These are phyloP conservation scores for Cordyceps militaris DNA, from an alignment of 2,329 filamentous ascomycete genomes.

Conservation along the genomic window DNA sequence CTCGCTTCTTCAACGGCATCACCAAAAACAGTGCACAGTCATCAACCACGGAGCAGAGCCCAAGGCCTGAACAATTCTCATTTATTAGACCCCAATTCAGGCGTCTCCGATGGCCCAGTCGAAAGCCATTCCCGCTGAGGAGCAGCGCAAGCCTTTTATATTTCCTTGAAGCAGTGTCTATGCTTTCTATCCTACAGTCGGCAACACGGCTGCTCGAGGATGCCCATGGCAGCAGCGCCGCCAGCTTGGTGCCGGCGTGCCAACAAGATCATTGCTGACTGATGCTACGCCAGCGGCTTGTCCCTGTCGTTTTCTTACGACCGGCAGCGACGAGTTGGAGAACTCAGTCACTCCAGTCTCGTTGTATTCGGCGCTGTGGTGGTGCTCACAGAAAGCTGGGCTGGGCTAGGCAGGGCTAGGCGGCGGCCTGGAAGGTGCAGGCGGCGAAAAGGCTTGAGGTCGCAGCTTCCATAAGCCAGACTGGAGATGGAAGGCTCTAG, in stretches of 20 bases:
- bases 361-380: too few relatives aligned
- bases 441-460: not conserved
- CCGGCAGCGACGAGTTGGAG: too few relatives aligned
- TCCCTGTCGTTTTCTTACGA: too few relatives aligned
- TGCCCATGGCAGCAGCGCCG: not conserved
- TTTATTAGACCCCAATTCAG: not conserved
- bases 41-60: not conserved
- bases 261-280: not conserved
- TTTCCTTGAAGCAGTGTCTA: too few relatives aligned
- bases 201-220: too few relatives aligned
- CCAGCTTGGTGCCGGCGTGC: not conserved
- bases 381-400: too few relatives aligned
- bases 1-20: not conserved
- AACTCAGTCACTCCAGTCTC: too few relatives aligned
- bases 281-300: not conserved
- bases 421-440: not conserved
- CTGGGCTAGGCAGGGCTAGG: not conserved
- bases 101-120: not conserved
- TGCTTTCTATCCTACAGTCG: too few relatives aligned
- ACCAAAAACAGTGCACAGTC: not conserved
- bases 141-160: too few relatives aligned
- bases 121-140: not conserved
- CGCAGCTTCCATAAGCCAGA: constrained; percentile 2
- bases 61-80: not conserved
- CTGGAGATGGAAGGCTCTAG: not conserved